A percentile compares a stretch with the other conserved stretches of the same genome.
Conservation (phyloP, 768 basidiomycete genomes). For the Amanita rimosa region DNA sequence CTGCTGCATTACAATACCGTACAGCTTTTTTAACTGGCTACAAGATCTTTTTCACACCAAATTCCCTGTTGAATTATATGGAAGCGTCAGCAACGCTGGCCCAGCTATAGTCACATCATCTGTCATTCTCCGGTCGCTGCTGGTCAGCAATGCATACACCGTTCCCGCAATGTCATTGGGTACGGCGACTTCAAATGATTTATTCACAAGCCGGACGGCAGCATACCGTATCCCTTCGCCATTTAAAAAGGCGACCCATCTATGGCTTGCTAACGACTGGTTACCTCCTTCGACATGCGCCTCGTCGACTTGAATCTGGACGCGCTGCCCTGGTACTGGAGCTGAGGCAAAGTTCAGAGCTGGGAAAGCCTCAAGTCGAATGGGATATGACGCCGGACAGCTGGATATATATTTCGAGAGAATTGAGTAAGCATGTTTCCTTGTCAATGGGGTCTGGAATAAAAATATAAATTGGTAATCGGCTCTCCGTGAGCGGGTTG, state of each 20-base stretch:
- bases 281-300: neutral
- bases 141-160: constrained; percentile 37
- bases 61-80: constrained; percentile 17
- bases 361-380: neutral
- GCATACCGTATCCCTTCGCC: constrained; percentile 4
- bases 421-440: constrained; percentile 1
- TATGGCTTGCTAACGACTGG: neutral
- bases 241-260: constrained; percentile 4
- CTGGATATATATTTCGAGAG: neutral
- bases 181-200: constrained; percentile 1
- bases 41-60: neutral
- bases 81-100: constrained; percentile 34
- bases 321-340: neutral
- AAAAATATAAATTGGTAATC: neutral
- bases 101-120: constrained; percentile 48
- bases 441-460: constrained; percentile 2
- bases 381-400: neutral
- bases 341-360: neutral
- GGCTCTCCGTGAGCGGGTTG: constrained; percentile 7
- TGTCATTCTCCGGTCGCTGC: constrained; percentile 17
- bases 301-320: neutral
- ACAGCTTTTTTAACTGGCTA: neutral
- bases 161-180: constrained; percentile 34
- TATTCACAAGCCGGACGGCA: neutral
- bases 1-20: neutral